Base-by-base conservation (phyloP, 257 asterid genomes). In the Penstemon newberryi region DNA sequence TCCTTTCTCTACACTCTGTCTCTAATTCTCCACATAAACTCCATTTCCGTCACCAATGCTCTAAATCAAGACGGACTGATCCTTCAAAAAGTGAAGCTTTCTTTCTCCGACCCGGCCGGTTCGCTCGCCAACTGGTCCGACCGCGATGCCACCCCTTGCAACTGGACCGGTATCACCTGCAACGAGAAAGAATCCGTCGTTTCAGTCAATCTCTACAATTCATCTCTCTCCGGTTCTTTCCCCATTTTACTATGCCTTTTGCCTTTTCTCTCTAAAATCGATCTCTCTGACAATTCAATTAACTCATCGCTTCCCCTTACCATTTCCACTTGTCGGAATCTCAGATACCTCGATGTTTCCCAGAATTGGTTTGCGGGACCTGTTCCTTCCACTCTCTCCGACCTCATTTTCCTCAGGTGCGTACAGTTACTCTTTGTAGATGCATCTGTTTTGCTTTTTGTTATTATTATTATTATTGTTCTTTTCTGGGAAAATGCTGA, bases 161-260 rank as follows among this genome's bases (percentile, higher is more conserved):
- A 86, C 80, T 92, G 98, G 98, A 80, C 91, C 19, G 96, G 96
- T 5, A 63, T 92, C 51, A 36, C 77, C 33, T 92, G 98, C 83
- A 57, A 80, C 81, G 65, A 81, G 66, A 2, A 9, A 41, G 39
- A 61, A 40, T 76, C 85, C n/a, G 96, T 92, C 8, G 67, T 74
- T 40, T 73, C 88, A 11, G 77, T 92, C 57, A 38, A 8, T 39
- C 86, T 92, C 70, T 1, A 74, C 19, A 67, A 73, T 3, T 77
- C 81, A 3, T 76, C 88, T 53, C 86, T 92, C 13, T 63, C 79
- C 57, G 96, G 95, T 15, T 38, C 86, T 4, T 92, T 89, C 71
- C 95, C 98, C 1, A 11, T 33, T 3, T 70, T 12, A 47, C 70
- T 92, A 65, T 92, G 96, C 82, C 75, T 79, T 46, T 78, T 92